Percentiles rank a stretch among this genome's conserved stretches.
Conservation (phyloP, 2,329 filamentous ascomycete species). For the Aspergillus sp. region DNA sequence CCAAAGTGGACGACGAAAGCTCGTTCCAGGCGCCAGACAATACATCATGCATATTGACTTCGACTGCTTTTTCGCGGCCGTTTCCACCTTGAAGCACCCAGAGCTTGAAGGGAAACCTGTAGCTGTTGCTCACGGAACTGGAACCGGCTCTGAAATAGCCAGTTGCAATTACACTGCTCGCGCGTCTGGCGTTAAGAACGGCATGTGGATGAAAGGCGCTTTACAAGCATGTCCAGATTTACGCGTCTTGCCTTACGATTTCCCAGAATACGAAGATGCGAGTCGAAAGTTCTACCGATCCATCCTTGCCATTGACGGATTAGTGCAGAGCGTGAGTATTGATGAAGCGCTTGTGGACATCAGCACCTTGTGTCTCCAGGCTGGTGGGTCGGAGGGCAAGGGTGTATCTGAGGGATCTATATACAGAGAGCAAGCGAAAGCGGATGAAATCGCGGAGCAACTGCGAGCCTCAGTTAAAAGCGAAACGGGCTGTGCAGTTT, state of each 20-base stretch:
- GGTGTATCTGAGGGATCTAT: constrained; percentile 67
- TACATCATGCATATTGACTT: constrained; percentile 97
- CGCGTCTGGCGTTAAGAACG: constrained; percentile 85
- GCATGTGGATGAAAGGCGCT: constrained; percentile 98
- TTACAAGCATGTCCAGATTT: constrained; percentile 79
- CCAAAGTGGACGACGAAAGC: constrained; percentile 51
- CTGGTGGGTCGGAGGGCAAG: constrained; percentile 65
- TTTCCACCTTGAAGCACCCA: constrained; percentile 77
- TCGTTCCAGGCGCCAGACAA: constrained; percentile 63
- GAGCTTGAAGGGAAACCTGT: constrained; percentile 76
- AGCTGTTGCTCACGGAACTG: constrained; percentile 83
- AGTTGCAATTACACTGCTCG: constrained; percentile 96
- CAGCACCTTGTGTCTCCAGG: constrained; percentile 66
- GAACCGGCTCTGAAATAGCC: constrained; percentile 88
- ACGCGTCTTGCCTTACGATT: constrained; percentile 92
- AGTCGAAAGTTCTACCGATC: constrained; percentile 84
- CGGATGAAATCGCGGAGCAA: constrained; percentile 65
- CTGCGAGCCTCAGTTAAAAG: constrained; percentile 70
- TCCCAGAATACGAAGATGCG: constrained; percentile 88
- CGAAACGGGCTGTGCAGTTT: constrained; percentile 82
- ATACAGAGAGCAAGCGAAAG: constrained; percentile 75
- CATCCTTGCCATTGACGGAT: constrained; percentile 74
- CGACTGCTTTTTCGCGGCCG: constrained; percentile 96
- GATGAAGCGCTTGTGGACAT: constrained; percentile 92
- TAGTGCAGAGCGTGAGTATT: constrained; percentile 94